Evolutionary conservation across 2,329 filamentous ascomycete species (phyloP), one percentile per base, ranked within the genome.

Genomic region (Pseudogymnoascus sp.): DNA sequence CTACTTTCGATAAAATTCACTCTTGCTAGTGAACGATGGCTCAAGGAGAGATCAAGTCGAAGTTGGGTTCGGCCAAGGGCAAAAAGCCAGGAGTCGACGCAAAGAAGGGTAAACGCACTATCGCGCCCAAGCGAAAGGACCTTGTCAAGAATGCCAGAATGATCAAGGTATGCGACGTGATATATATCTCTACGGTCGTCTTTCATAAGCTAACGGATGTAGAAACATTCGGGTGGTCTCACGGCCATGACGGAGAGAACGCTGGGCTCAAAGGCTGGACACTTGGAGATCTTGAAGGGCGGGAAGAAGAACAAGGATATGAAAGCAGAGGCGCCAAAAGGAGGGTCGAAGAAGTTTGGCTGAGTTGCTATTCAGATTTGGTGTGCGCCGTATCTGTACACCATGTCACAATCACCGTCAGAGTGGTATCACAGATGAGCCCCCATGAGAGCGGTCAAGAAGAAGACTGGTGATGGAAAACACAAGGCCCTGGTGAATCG

Each of bases 281-380:
- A 91, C 79, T 70, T 90, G 70, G 87, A 91, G 74, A 71, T 90
- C 70, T 73, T 90, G 70, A 80, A 79, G 64, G 86, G 86, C 2
- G 86, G 86, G 11, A 89, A 88, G 80, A 87, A 83, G 74, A 80
- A 83, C 65, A 79, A 74, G 68, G 77, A 77, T 69, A 70, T 67
- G 65, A 73, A 72, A 67, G 68, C 65, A 10, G 68, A 66, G 61
- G 70, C 65, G 63, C 70, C 66, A 65, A 73, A 71, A 70, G 70
- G 72, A 1, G 71, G 72, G 11, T 70, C 65, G 42, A 72, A 71
- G 68, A 73, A 73, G 62, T 72, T 73, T 67, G 71, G 71, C 67
- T 73, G 66, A 73, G 61, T 38, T 4, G 33, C 29, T 19, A 6
- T 33, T 56, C 59, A 24, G 59, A 61, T 61, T 61, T 61, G 33